phyloP scores from a whole-genome alignment of 108 stramenopile species.

The Discostella stelligeroides region DNA sequence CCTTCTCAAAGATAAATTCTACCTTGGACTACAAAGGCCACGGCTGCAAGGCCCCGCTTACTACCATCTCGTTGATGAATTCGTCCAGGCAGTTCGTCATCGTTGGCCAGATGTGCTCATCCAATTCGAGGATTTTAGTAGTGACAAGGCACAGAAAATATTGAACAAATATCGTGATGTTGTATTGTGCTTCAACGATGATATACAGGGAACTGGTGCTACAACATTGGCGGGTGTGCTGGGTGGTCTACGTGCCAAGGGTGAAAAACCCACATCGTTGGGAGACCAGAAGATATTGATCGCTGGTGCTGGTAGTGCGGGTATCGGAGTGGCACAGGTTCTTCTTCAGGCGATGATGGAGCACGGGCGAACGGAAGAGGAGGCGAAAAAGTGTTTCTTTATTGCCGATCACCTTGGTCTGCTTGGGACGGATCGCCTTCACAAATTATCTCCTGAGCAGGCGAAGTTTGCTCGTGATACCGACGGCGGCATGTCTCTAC shows the following conservation, averaged over 20 bases:
- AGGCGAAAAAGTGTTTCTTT: constrained; percentile 81
- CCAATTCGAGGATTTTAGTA: constrained; percentile 98
- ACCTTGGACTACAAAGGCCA: constrained; percentile 88
- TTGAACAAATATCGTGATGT: constrained; percentile 91
- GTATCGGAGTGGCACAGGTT: constrained; percentile 92
- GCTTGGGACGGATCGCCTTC: constrained; percentile 66
- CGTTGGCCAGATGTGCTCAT: constrained; percentile 92
- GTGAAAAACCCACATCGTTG: constrained; percentile 67
- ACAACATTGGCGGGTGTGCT: constrained; percentile 86
- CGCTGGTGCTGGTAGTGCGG: constrained; percentile 92
- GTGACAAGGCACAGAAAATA: constrained; percentile 82
- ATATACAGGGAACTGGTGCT: constrained; percentile 97
- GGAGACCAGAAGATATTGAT: constrained; percentile 90
- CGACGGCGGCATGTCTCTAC: constrained; percentile 68
- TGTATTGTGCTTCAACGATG: constrained; percentile 97
- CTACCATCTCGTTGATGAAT: constrained; percentile 95
- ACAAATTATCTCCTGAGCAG: constrained; percentile 67
- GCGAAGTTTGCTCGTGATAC: constrained; percentile 66
- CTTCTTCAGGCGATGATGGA: constrained; percentile 86
- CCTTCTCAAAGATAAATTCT: constrained; percentile 88
- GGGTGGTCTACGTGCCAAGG: constrained; percentile 79
- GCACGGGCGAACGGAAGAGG: constrained; percentile 76
- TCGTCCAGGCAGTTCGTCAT: constrained; percentile 92
- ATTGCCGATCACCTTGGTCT: constrained; percentile 84
- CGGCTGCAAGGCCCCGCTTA: constrained; percentile 81